Base-by-base conservation (phyloP, 2,329 filamentous ascomycete genomes). In the Tolypocladium amazonense region DNA sequence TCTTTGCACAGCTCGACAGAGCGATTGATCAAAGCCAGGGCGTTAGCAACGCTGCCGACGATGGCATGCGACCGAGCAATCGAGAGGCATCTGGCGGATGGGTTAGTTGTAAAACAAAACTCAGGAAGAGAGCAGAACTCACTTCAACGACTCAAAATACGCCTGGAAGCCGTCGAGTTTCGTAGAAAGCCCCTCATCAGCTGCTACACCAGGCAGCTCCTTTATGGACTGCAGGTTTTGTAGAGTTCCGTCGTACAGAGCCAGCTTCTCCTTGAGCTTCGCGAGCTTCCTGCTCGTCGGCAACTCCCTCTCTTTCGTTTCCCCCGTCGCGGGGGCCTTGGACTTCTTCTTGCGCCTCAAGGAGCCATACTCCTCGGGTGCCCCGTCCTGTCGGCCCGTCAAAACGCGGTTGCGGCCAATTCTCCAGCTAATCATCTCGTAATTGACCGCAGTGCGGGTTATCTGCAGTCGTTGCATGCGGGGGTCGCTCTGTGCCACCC, bases 401-500 rank as follows among this genome's bases (percentile, higher is more conserved):
- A 99, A 77, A 0, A 96, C 88, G 58, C 94, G 83, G 73, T 99
- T 97, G 56, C 94, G 87, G 33, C 93, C 93, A 64, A 97, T 90
- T 71, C 94, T 84, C 92, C 92, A 97, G 69, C 90, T 92, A 60
- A 99, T 88, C 73, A 97, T 85, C 65, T 90, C 90, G 72, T 96
- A 97, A 73, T 94, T 96, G 60, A 97, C 90, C 1, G 93, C 92
- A 0, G 95, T 95, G 62, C 89, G 88, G 4, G 92, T 96, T 61
- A 99, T 88, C 65, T 96, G 92, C 54, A 99, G 78, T 66, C 92
- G 87, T 75, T 99, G 94, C 86, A 99, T 92, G 60, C 91, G 85
- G 41, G 85, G 77, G 69, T 99, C 93, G 60, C 90, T 87, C 71
- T 91, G 89, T 27, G 90, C 83, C 18, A 96, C 84, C 1, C 91